Evolutionary conservation across 2,329 filamentous ascomycete species (phyloP).

Genomic region (Pleochaeta shiraiana): DNA sequence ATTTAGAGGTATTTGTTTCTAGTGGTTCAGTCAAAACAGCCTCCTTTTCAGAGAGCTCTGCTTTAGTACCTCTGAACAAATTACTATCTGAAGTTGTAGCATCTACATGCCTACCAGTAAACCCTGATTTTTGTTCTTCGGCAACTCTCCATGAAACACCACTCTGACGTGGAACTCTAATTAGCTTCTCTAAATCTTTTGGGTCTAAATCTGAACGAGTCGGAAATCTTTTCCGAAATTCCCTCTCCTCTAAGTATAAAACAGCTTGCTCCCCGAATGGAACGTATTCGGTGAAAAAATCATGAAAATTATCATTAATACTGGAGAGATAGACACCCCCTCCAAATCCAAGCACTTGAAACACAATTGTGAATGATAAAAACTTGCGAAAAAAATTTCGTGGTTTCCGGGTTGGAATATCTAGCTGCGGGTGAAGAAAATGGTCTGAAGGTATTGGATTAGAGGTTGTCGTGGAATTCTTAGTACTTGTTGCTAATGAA

Average conservation of each 20-base stretch:
- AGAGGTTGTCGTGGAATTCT: constrained; percentile 15
- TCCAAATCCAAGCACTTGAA: constrained; percentile 59
- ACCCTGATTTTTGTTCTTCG: constrained; percentile 29
- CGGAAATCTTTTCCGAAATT: constrained; percentile 74
- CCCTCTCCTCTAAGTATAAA: constrained; percentile 83
- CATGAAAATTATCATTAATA: constrained; percentile 93
- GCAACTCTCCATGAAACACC: constrained; percentile 65
- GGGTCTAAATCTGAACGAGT: constrained; percentile 17
- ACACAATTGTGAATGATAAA: constrained; percentile 51
- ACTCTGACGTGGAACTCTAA: constrained; percentile 69
- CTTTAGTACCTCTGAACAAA: constrained; percentile 12
- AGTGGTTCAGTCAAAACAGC: constrained; percentile 14
- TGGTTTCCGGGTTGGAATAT: constrained; percentile 27
- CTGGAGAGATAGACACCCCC: constrained; percentile 86
- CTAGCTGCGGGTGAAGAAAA: constrained; percentile 22
- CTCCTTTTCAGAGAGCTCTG: constrained; percentile 16
- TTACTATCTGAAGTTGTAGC: constrained; percentile 20
- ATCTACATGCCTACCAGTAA: constrained; percentile 36
- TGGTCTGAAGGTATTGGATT: constrained; percentile 25
- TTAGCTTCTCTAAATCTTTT: constrained; percentile 35
- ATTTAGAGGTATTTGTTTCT: constrained; percentile 16
- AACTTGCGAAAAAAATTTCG: constrained; percentile 53
- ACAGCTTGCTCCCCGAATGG: constrained; percentile 90
- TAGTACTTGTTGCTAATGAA: not conserved
- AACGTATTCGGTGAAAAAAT: constrained; percentile 95